Conservation (phyloP, 805 yeast species). For the Priceomyces fermenticarens region DNA sequence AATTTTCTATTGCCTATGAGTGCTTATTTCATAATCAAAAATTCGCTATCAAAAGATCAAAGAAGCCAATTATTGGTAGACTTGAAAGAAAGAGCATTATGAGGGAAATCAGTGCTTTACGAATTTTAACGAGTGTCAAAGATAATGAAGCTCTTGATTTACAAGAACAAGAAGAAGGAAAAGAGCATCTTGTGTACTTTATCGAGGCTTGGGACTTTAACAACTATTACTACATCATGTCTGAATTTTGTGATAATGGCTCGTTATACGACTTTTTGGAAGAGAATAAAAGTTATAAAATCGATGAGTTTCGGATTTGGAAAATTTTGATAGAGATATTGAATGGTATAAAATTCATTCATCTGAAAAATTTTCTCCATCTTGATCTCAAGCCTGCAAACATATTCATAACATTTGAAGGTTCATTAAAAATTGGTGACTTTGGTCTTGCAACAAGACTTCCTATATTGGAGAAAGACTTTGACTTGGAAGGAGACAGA, state of each 20-base stretch:
- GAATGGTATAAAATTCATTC: slow-evolving; percentile 78
- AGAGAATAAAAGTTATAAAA: slow-evolving; percentile 67
- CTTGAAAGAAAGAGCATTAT: slow-evolving; percentile 58
- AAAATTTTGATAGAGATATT: slow-evolving; percentile 84
- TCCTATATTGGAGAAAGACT: slow-evolving; percentile 62
- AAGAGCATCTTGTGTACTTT: slow-evolving; percentile 73
- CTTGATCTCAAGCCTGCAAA: slow-evolving; percentile 95
- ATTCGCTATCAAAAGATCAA: slow-evolving; percentile 87
- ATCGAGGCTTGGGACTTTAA: slow-evolving; percentile 84
- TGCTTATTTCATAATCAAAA: slow-evolving; percentile 65
- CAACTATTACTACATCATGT: slow-evolving; percentile 81
- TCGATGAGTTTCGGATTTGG: slow-evolving; percentile 98
- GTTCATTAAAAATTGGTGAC: slow-evolving; percentile 90
- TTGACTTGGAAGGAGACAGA: slow-evolving; percentile 95
- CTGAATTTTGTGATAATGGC: slow-evolving; percentile 94
- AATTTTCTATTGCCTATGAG: slow-evolving; percentile 84
- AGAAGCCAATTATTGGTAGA: slow-evolving; percentile 51
- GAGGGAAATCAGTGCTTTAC: slow-evolving; percentile 75
- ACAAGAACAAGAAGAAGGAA: slow-evolving; percentile 54
- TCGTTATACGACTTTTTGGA: slow-evolving; percentile 76
- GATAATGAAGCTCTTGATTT: slow-evolving; percentile 30
- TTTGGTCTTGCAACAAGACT: slow-evolving; percentile 88
- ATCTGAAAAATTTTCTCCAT: slow-evolving; percentile 71
- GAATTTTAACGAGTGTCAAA: slow-evolving; percentile 38
- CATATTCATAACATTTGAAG: slow-evolving; percentile 91